These are phyloP conservation scores for Boechera divaricarpa DNA, from an alignment of 345 rosid genomes.

Conservation along the genomic window DNA sequence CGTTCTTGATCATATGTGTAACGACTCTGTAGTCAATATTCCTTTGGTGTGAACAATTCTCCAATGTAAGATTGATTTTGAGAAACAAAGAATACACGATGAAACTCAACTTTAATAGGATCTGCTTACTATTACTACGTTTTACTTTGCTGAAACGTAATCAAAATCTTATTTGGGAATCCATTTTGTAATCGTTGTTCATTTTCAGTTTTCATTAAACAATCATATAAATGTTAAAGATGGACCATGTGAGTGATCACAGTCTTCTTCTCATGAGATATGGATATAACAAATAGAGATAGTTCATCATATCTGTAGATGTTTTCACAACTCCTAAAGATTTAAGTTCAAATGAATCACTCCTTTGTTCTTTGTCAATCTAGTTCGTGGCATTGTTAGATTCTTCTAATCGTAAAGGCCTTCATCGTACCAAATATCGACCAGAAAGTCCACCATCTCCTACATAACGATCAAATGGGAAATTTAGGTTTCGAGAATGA, in stretches of 20 bases:
- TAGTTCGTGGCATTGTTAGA: slow-evolving; percentile 35
- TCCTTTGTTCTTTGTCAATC: slow-evolving; percentile 34
- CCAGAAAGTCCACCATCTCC: slow-evolving; percentile 96
- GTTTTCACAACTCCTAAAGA: slow-evolving; percentile 29
- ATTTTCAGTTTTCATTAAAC: slow-evolving; percentile 12
- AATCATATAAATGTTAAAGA: slow-evolving; percentile 30
- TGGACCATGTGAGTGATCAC: slow-evolving; percentile 23
- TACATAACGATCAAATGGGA: slow-evolving; percentile 43
- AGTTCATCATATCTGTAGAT: slow-evolving; percentile 22
- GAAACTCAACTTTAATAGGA: slow-evolving; percentile 9
- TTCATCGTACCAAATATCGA: slow-evolving; percentile 88
- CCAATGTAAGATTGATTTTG: slow-evolving; percentile 27
- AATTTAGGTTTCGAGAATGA: slow-evolving; percentile 16
- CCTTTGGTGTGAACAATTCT: slow-evolving; percentile 21
- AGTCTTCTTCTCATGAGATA: not conserved
- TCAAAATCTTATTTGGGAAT: slow-evolving; percentile 19
- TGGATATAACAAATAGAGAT: slow-evolving; percentile 20
- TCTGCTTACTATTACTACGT: not conserved
- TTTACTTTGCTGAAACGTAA: not conserved
- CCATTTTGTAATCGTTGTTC: slow-evolving; percentile 6
- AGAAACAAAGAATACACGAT: slow-evolving; percentile 20
- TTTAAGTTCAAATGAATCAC: slow-evolving; percentile 18
- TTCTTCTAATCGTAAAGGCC: slow-evolving; percentile 79
- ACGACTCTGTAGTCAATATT: slow-evolving; percentile 8
- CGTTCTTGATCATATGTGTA: slow-evolving; percentile 26